Conservation (phyloP, 2,329 filamentous ascomycete genomes). For the Monilinia aucupariae region DNA sequence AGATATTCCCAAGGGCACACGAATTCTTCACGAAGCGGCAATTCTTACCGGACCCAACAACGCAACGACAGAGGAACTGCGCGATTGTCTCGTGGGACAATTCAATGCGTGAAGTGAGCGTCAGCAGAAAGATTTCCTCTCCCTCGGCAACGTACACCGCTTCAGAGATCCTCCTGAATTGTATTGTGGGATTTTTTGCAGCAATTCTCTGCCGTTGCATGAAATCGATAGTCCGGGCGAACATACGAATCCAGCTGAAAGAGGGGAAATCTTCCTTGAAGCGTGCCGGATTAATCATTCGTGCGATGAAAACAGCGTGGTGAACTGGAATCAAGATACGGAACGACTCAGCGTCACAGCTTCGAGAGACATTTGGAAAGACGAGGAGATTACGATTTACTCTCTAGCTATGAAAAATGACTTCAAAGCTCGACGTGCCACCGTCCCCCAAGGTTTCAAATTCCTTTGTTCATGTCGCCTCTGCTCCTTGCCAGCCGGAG, state of each 20-base stretch:
- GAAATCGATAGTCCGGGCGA: constrained; percentile 27
- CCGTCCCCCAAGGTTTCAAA: constrained; percentile 32
- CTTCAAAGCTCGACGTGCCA: constrained; percentile 28
- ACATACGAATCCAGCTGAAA: background rate
- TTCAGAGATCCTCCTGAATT: constrained; percentile 9
- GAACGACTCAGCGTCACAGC: constrained; percentile 35
- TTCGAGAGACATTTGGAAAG: constrained; percentile 34
- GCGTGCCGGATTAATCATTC: constrained; percentile 38
- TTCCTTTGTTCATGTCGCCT: constrained; percentile 37
- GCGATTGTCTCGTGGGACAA: constrained; percentile 17
- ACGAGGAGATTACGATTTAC: constrained; percentile 37
- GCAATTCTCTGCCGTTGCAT: constrained; percentile 19
- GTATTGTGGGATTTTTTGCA: constrained; percentile 22
- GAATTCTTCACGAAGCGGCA: constrained; percentile 39
- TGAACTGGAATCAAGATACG: constrained; percentile 36
- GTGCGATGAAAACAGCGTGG: constrained; percentile 37
- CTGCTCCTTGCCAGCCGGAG: constrained; percentile 35
- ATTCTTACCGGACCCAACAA: constrained; percentile 33
- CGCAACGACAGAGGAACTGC: background rate
- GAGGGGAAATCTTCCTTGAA: constrained; percentile 35
- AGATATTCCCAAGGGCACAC: constrained; percentile 38
- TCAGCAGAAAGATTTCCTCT: constrained; percentile 20
- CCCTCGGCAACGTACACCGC: constrained; percentile 18
- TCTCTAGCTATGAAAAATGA: constrained; percentile 31
- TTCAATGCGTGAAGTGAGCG: constrained; percentile 16